phyloP scores from a whole-genome alignment of 371 early-diverging fungal species.

The Mortierella sp. region DNA sequence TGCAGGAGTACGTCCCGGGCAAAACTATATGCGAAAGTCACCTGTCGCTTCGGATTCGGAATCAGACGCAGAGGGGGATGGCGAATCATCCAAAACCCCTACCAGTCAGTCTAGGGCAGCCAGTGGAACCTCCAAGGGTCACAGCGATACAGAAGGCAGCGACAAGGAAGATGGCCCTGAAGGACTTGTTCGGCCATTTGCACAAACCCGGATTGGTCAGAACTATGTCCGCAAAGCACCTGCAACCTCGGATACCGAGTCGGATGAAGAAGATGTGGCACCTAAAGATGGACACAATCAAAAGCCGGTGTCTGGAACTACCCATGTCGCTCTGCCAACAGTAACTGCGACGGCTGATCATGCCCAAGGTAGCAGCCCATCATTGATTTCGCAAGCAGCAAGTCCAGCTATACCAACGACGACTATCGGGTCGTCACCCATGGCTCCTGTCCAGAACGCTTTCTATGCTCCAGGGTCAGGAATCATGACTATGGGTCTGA shows the following conservation, averaged over 20 bases:
- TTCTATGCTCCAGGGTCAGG: not conserved
- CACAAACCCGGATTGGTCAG: conserved; percentile 27
- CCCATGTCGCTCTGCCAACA: not conserved
- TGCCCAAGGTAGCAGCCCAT: no score
- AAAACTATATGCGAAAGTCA: conserved; percentile 42
- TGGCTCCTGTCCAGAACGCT: no score
- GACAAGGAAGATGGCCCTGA: conserved; percentile 2
- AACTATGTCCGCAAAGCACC: conserved; percentile 48
- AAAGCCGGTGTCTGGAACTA: not conserved
- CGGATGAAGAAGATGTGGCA: conserved; percentile 12
- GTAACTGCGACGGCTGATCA: not conserved
- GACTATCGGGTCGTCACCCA: no score
- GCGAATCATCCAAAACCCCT: not conserved
- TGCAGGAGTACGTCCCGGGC: conserved; percentile 18
- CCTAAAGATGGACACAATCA: not conserved
- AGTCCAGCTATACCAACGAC: not conserved
- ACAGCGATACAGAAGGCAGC: conserved; percentile 17
- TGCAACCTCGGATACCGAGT: conserved; percentile 40
- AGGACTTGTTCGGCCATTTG: conserved; percentile 10
- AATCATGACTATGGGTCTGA: conserved; percentile 7
- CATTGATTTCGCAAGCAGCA: not conserved
- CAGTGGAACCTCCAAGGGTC: not conserved
- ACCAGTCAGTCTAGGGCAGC: no score
- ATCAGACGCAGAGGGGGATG: conserved; percentile 28
- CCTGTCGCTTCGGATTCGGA: conserved; percentile 42